Conservation (phyloP, 2,329 filamentous ascomycete species). For the Ilyonectria destructans region DNA sequence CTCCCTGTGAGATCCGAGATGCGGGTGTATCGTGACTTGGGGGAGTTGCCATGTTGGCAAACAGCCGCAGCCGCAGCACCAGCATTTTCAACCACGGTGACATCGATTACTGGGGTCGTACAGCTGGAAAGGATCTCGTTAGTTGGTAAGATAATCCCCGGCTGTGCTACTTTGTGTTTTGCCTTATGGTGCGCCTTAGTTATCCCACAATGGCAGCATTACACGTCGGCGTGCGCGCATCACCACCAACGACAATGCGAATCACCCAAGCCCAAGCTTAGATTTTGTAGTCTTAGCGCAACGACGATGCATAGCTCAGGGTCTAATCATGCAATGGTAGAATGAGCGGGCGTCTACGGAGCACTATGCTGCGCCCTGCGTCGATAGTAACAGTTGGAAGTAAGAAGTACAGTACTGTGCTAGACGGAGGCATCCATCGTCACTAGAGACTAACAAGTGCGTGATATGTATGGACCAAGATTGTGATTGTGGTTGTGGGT, state of each 20-base stretch:
- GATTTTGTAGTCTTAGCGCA: slow-evolving; percentile 17
- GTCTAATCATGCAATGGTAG: slow-evolving; percentile 26
- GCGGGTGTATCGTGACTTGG: slow-evolving; percentile 7
- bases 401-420: background rate
- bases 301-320: slow-evolving; percentile 19
- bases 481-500: background rate
- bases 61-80: background rate
- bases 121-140: background rate
- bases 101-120: slow-evolving; percentile 1
- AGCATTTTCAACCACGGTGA: background rate
- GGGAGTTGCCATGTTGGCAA: slow-evolving; percentile 6
- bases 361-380: slow-evolving; percentile 8
- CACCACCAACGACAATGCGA: slow-evolving; percentile 9
- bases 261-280: slow-evolving; percentile 18
- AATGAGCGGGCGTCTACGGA: slow-evolving; percentile 21
- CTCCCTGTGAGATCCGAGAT: slow-evolving; percentile 14
- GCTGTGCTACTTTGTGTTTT: slow-evolving; percentile 3
- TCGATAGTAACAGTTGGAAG: slow-evolving; percentile 1
- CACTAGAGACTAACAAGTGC: background rate
- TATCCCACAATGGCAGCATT: slow-evolving; percentile 6
- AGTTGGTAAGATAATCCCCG: slow-evolving; percentile 9
- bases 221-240: slow-evolving; percentile 1
- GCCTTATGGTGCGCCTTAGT: slow-evolving; percentile 7
- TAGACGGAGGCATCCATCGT: background rate
- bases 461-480: background rate